phyloP scores from a whole-genome alignment of 129 eudicot species.

The Helianthus tuberosus region DNA sequence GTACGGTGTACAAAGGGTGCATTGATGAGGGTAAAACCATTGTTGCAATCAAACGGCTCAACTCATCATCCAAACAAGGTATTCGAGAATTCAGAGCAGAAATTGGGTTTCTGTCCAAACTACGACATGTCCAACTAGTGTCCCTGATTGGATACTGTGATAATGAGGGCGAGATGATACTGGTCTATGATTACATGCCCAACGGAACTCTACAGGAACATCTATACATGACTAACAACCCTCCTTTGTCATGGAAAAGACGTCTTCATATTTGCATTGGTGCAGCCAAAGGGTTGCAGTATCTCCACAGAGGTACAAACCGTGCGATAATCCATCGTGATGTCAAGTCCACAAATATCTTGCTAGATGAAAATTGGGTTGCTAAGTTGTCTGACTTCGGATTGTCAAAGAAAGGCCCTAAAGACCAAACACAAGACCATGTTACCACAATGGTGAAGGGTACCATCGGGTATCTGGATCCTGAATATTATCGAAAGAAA shows the following conservation, averaged over 20 bases:
- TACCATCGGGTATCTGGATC: slow-evolving; percentile 49
- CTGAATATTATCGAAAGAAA: slow-evolving; percentile 28
- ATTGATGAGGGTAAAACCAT: slow-evolving; percentile 23
- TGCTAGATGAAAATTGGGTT: slow-evolving; percentile 49
- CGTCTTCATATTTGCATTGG: slow-evolving; percentile 58
- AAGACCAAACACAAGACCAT: slow-evolving; percentile 22
- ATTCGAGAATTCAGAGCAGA: slow-evolving; percentile 36
- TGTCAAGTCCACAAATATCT: slow-evolving; percentile 48
- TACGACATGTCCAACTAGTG: slow-evolving; percentile 49
- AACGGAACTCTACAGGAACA: slow-evolving; percentile 44
- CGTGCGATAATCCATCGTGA: slow-evolving; percentile 48
- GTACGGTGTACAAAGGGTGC: slow-evolving; percentile 45
- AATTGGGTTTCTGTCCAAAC: slow-evolving; percentile 34
- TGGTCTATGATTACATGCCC: slow-evolving; percentile 52
- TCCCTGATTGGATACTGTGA: slow-evolving; percentile 51
- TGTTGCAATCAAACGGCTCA: slow-evolving; percentile 52
- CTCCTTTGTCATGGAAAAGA: slow-evolving; percentile 42
- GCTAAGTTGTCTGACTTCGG: slow-evolving; percentile 58
- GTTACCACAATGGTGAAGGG: slow-evolving; percentile 48
- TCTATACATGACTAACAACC: slow-evolving; percentile 30
- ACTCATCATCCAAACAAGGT: slow-evolving; percentile 42
- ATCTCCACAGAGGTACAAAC: slow-evolving; percentile 46
- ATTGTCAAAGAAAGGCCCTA: slow-evolving; percentile 45
- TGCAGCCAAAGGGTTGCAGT: slow-evolving; percentile 50
- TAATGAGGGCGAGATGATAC: slow-evolving; percentile 39